Conservation (phyloP, 768 basidiomycete species). For the Tricholoma matsutake region DNA sequence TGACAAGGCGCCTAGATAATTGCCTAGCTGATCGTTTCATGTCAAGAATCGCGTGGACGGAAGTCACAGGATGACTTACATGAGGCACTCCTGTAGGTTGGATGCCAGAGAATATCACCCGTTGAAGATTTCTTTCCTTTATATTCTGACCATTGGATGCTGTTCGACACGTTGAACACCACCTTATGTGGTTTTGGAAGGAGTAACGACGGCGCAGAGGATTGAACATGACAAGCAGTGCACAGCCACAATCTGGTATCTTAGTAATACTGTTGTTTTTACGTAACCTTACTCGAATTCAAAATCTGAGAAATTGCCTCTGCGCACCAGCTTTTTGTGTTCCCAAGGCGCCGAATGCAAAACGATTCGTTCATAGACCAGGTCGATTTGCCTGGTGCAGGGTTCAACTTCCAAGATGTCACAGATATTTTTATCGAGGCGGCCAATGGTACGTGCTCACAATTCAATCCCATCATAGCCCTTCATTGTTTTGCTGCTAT, state of each 20-base stretch:
- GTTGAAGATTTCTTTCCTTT: background rate
- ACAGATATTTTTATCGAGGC: conserved; percentile 58
- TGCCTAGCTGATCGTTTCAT: conserved; percentile 67
- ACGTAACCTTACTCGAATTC: background rate
- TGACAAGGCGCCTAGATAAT: conserved; percentile 85
- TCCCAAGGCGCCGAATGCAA: too few relatives aligned
- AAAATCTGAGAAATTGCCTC: background rate
- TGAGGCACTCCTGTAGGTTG: conserved; percentile 93
- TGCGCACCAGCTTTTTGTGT: too few relatives aligned
- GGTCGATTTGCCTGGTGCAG: conserved; percentile 48
- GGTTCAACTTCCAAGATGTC: conserved; percentile 61
- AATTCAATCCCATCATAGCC: background rate
- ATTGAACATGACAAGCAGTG: conserved; percentile 12
- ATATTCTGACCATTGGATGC: background rate
- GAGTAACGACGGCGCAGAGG: conserved; percentile 14
- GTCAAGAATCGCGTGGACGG: conserved; percentile 10
- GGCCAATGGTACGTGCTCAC: conserved; percentile 47
- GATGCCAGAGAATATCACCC: conserved; percentile 83
- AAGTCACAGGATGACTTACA: conserved; percentile 40
- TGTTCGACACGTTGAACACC: conserved; percentile 19
- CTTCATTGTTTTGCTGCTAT: background rate
- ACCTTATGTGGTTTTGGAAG: conserved; percentile 11
- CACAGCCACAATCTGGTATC: conserved; percentile 19
- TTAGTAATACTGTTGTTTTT: too few relatives aligned
- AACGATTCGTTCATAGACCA: conserved; percentile 7